Evolutionary conservation across 495 filamentous ascomycete species (phyloP).

Genomic region (Umbilicaria muhlenbergii): DNA sequence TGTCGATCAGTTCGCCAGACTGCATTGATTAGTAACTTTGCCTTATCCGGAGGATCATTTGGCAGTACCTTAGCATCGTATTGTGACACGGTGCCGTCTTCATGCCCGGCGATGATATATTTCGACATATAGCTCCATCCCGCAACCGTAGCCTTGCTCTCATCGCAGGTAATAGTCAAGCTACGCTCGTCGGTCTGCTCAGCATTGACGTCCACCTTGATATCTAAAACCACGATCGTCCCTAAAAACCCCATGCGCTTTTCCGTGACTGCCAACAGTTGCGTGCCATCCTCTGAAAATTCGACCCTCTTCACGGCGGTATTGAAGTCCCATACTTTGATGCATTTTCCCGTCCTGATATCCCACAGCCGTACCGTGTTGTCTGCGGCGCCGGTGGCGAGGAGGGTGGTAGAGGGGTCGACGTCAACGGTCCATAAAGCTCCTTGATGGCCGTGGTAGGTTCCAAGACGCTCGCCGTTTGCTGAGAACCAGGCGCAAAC

Average conservation of each 20-base stretch:
- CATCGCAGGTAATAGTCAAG: constrained; percentile 74
- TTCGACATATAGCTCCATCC: constrained; percentile 84
- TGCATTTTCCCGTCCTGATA: constrained; percentile 74
- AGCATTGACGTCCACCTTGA: constrained; percentile 63
- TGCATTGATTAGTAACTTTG: constrained; percentile 16
- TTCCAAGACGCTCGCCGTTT: constrained; percentile 89
- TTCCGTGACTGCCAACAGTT: constrained; percentile 85
- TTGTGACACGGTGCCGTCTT: constrained; percentile 86
- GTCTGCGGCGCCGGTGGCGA: constrained; percentile 91
- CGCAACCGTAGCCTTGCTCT: constrained; percentile 92
- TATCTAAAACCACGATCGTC: constrained; percentile 81
- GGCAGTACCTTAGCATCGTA: constrained; percentile 77
- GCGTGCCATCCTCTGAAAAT: constrained; percentile 81
- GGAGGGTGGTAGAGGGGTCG: constrained; percentile 81
- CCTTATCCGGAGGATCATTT: no score
- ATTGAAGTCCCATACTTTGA: constrained; percentile 94
- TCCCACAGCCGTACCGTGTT: constrained; percentile 98
- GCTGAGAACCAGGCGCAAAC: constrained; percentile 89
- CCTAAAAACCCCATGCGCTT: constrained; percentile 92
- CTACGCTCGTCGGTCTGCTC: constrained; percentile 68
- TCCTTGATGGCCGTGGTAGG: constrained; percentile 92
- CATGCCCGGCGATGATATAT: constrained; percentile 95
- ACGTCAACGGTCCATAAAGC: constrained; percentile 98
- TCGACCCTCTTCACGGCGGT: constrained; percentile 94
- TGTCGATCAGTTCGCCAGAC: constrained; percentile 71